These are phyloP conservation scores for Phytophthora citrophthora DNA, from an alignment of 352 stramenopile species.

Conservation along the genomic window DNA sequence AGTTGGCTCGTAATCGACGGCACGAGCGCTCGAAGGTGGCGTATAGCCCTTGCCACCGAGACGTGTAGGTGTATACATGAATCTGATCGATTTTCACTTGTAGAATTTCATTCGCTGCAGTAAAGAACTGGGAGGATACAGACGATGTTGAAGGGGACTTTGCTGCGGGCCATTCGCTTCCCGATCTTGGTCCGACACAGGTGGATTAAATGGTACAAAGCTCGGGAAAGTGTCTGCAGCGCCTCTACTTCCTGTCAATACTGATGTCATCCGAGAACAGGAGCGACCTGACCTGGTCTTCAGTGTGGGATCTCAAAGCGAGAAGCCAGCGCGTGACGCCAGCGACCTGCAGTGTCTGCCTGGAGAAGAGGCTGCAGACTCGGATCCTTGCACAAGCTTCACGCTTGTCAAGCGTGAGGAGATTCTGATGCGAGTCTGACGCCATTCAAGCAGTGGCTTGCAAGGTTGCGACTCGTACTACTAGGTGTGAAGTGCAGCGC, in stretches of 20 bases:
- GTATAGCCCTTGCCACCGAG: not conserved
- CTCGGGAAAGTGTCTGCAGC: conserved; percentile 1
- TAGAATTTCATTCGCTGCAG: conserved; percentile 22
- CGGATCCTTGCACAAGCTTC: not conserved
- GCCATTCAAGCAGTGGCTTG: conserved; percentile 12
- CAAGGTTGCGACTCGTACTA: conserved; percentile 7
- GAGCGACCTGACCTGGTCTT: conserved; percentile 2
- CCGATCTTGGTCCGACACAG: conserved; percentile 17
- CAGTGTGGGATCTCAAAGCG: conserved; percentile 1
- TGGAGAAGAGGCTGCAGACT: conserved; percentile 24
- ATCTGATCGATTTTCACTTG: not conserved
- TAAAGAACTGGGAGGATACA: conserved; percentile 6
- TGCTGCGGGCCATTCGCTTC: not conserved
- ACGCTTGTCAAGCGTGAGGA: not conserved
- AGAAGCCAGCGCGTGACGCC: conserved; percentile 32
- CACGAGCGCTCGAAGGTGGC: not conserved
- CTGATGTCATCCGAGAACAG: not conserved
- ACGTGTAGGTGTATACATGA: not conserved
- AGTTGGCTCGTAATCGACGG: conserved; percentile 2
- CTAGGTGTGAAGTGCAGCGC: not conserved
- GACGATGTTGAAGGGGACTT: conserved; percentile 8
- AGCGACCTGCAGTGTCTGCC: conserved; percentile 16
- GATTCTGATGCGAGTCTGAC: conserved; percentile 14
- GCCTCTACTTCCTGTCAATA: conserved; percentile 1
- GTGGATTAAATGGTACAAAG: not conserved